phyloP scores from a whole-genome alignment of 2,329 filamentous ascomycete genomes.

The Sordariomycetes sp. region DNA sequence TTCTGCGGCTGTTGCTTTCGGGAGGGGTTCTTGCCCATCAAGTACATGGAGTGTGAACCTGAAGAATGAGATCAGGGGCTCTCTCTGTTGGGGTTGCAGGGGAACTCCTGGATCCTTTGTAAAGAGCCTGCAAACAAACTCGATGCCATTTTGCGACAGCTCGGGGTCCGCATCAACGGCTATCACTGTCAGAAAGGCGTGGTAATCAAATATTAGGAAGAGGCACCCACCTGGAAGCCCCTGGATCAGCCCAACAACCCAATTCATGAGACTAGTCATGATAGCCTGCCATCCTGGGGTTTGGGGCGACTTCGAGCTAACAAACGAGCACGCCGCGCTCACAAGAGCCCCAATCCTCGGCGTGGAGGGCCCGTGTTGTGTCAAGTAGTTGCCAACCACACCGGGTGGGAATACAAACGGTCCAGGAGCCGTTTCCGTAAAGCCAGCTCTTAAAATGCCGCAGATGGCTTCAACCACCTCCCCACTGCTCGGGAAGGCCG shows the following conservation, averaged over 20 bases:
- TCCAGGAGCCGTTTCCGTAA: slow-evolving; percentile 62
- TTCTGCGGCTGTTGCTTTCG: slow-evolving; percentile 61
- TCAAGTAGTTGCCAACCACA: slow-evolving; percentile 56
- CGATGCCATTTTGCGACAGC: slow-evolving; percentile 62
- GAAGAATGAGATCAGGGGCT: slow-evolving; percentile 55
- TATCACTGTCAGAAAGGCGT: slow-evolving; percentile 12
- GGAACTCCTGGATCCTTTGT: slow-evolving; percentile 51
- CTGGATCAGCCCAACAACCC: slow-evolving; percentile 52
- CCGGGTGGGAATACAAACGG: slow-evolving; percentile 65
- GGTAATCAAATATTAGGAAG: neutral
- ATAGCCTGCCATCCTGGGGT: slow-evolving; percentile 16
- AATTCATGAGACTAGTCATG: slow-evolving; percentile 43
- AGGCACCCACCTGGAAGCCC: slow-evolving; percentile 42
- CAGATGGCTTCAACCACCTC: slow-evolving; percentile 67
- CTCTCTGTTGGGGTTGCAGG: slow-evolving; percentile 42
- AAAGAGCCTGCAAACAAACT: slow-evolving; percentile 57
- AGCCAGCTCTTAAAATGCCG: slow-evolving; percentile 60
- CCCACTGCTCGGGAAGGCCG: slow-evolving; percentile 44
- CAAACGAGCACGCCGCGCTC: slow-evolving; percentile 60
- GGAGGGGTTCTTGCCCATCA: slow-evolving; percentile 60
- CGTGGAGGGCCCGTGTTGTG: slow-evolving; percentile 45
- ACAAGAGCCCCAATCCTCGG: slow-evolving; percentile 60
- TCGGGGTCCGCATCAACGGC: slow-evolving; percentile 62
- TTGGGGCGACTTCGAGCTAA: slow-evolving; percentile 37
- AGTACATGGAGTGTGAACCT: slow-evolving; percentile 62